Evolutionary conservation across 2,329 filamentous ascomycete genomes (phyloP).

Genomic region (Metarhizium rileyi): DNA sequence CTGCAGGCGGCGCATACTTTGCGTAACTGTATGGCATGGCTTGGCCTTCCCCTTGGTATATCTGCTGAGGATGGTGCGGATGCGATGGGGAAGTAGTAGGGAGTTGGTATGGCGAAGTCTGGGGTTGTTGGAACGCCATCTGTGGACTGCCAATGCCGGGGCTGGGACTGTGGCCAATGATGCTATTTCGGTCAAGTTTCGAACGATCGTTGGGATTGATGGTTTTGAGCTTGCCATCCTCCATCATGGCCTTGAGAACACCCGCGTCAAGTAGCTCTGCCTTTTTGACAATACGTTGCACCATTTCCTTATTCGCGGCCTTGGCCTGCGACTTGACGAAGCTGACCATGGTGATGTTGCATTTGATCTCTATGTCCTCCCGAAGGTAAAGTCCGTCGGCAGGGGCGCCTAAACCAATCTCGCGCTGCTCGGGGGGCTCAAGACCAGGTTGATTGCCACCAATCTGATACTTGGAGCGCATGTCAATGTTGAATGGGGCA

Average conservation of each 20-base stretch:
- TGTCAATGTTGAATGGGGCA: constrained; percentile 55
- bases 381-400: constrained; percentile 57
- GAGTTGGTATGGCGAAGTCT: not conserved
- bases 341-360: constrained; percentile 53
- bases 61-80: constrained; percentile 8
- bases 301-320: constrained; percentile 57
- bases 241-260: constrained; percentile 56
- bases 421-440: constrained; percentile 50
- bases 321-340: constrained; percentile 61
- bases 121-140: not conserved
- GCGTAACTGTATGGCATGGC: constrained; percentile 3
- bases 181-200: constrained; percentile 10
- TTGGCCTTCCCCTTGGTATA: constrained; percentile 14
- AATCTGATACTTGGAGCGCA: constrained; percentile 60
- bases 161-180: constrained; percentile 1
- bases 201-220: constrained; percentile 43
- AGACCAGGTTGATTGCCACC: constrained; percentile 58
- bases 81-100: constrained; percentile 5
- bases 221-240: constrained; percentile 53
- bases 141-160: constrained; percentile 1
- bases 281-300: constrained; percentile 60
- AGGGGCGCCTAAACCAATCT: constrained; percentile 54
- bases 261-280: constrained; percentile 59
- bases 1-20: constrained; percentile 13
- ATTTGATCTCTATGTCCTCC: constrained; percentile 62